Conservation (phyloP, 1,284 basidiomycete genomes). For the Moniliella sp. region DNA sequence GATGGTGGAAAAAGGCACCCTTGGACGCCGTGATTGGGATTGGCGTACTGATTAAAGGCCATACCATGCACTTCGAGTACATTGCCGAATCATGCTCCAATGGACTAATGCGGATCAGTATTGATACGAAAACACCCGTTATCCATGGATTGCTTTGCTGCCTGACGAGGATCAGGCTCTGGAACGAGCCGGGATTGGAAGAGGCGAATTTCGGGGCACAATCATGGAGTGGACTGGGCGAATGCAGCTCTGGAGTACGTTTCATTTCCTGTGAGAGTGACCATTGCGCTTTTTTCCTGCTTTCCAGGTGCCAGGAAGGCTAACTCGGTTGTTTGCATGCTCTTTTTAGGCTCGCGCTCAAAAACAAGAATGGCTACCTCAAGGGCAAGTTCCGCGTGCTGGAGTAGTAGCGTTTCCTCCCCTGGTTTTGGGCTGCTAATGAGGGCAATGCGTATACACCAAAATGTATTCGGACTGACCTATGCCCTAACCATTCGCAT, state of each 20-base stretch:
- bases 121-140: constrained; percentile 81
- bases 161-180: constrained; percentile 83
- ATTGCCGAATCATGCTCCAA: constrained; percentile 79
- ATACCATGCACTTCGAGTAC: constrained; percentile 42
- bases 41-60: constrained; percentile 80
- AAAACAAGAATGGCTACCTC: too few relatives aligned
- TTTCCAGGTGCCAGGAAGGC: too few relatives aligned
- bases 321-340: too few relatives aligned
- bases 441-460: too few relatives aligned
- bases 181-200: constrained; percentile 60
- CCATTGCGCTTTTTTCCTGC: too few relatives aligned
- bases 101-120: constrained; percentile 74
- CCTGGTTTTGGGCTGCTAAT: too few relatives aligned
- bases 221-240: constrained; percentile 91
- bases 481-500: too few relatives aligned
- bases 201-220: constrained; percentile 65
- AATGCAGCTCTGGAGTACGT: constrained; percentile 62
- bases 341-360: too few relatives aligned
- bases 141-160: constrained; percentile 89
- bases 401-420: too few relatives aligned
- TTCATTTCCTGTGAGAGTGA: too few relatives aligned
- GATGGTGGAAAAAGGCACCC: background rate
- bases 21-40: constrained; percentile 85
- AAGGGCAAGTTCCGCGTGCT: too few relatives aligned
- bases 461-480: too few relatives aligned